phyloP scores from a whole-genome alignment of 1,284 basidiomycete genomes.

The Thecaphora thlaspeos region DNA sequence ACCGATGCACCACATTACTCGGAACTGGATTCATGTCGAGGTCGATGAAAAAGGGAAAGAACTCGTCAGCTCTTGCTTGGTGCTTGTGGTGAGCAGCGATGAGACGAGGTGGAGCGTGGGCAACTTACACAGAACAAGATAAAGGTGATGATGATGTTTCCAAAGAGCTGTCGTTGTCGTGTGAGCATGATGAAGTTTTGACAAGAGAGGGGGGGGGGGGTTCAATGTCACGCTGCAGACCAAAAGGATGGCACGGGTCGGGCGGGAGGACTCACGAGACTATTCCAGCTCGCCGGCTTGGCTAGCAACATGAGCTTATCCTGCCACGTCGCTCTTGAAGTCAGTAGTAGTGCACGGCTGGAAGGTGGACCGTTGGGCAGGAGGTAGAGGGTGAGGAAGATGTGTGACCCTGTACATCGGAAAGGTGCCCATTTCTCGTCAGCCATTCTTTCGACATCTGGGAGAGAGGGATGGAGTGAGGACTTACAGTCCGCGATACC shows the following conservation, averaged over 20 bases:
- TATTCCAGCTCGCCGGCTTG: conserved; percentile 31
- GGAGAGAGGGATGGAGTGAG: not conserved
- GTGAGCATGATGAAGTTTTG: not conserved
- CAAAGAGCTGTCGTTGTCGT: conserved; percentile 32
- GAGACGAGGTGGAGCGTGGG: not conserved
- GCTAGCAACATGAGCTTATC: conserved; percentile 19
- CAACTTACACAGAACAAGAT: conserved; percentile 39
- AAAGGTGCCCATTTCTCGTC: not conserved
- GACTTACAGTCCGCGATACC: conserved; percentile 45
- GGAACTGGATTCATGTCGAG: conserved; percentile 14
- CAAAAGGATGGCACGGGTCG: not conserved
- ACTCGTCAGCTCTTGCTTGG: too few relatives aligned
- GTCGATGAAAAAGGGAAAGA: too few relatives aligned
- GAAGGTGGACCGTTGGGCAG: conserved; percentile 36
- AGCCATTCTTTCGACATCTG: not conserved
- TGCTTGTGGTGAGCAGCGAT: too few relatives aligned
- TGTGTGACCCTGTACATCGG: conserved; percentile 31
- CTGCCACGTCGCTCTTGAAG: conserved; percentile 1
- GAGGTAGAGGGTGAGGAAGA: conserved; percentile 37
- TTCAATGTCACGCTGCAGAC: too few relatives aligned
- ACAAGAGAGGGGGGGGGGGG: too few relatives aligned
- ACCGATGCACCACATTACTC: conserved; percentile 32
- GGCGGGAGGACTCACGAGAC: conserved; percentile 14
- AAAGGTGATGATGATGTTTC: conserved; percentile 49
- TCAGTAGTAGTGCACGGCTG: conserved; percentile 1